Evolutionary conservation across 176 grass and related monocot species (phyloP), one percentile per base, ranked within the genome.

Genomic region (Cymbopogon citratus): DNA sequence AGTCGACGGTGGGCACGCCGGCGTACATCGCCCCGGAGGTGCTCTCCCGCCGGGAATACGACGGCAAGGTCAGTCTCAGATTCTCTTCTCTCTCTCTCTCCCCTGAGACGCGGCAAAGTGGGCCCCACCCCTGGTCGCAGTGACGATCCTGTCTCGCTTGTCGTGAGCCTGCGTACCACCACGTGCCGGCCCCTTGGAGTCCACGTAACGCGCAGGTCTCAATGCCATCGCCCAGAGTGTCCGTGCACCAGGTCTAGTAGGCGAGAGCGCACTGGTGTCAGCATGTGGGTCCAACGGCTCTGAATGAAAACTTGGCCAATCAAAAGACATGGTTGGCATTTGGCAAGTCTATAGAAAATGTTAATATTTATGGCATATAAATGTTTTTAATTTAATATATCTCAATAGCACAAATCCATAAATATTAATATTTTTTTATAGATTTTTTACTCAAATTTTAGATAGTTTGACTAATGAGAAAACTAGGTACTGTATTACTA

Each of bases 11-110:
- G 3, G 94, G 94, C 3, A 97, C 91, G 71, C 91, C 94, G 78
- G 94, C 94, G 38, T 97, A 97, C 76, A 94, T 97, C 79, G 94
- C 94, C 14, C 94, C 94, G 45, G 94, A 97, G 86, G 94, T 97
- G 49, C 85, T 97, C 54, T 91, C 87, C 25, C 89, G 89, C 65
- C 94, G 87, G 48, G 94, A 97, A 82, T 97, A 94, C 81, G 94
- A 97, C 84, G 94, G 94, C 79, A 97, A 97, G 91, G 94, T 97
- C 77, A 91, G 31, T 33, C 2, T 33, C 31, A 67, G 44, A 69
- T 68, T 15, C 12, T 60, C 10, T 3, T 27, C 28, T 18, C 3
- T 24, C 28, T 9, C 0, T 14, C 3, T 24, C 28, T 9, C 0
- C 14, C 5, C 39, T 41, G 81, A 60, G 81, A 27, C 67, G 19